Evolutionary conservation across 2,329 filamentous ascomycete species (phyloP), one percentile per base, ranked within the genome.

Genomic region (Aspergillus amoenus): DNA sequence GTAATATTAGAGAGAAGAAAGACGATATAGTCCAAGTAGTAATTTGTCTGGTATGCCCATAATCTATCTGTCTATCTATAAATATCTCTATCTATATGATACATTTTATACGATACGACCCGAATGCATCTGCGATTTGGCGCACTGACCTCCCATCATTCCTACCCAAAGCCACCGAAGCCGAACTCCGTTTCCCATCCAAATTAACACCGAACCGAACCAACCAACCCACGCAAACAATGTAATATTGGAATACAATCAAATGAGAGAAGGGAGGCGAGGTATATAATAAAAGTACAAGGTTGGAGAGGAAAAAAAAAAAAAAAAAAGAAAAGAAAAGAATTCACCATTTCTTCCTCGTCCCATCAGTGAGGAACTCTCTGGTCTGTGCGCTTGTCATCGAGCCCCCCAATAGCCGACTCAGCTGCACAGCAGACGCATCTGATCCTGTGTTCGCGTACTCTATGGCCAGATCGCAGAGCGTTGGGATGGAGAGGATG

Each of bases 381-480:
- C 68, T 66, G 2, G 62, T 24, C 5, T 63, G 61, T 37, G 59
- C 69, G n/a, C 56, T 58, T 1, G 70, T 74, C 58, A 72, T 21
- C 5, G 68, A 62, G 0, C 68, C 71, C 8, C 72, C 72, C 3
- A 74, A 57, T 13, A 63, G 11, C 13, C 70, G 66, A 34, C 46
- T 68, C 46, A 74, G 60, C 18, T 66, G 59, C 17, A 65, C 34
- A 6, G 56, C 46, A 6, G 65, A 61, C 5, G 66, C 57, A 45
- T 66, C 66, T 12, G 61, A 54, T 4, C 69, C 63, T 52, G 66
- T 66, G 7, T 66, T 63, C 22, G 74, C 64, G 56, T 76, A 79
- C 52, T 75, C 72, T 12, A 73, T 17, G 6, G 68, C 62, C 24
- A 78, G 61, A 34, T 74, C 73, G 68, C 73, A 69, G 15, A 77